Conservation (phyloP, 768 basidiomycete genomes). For the Trametopsis cervina region DNA sequence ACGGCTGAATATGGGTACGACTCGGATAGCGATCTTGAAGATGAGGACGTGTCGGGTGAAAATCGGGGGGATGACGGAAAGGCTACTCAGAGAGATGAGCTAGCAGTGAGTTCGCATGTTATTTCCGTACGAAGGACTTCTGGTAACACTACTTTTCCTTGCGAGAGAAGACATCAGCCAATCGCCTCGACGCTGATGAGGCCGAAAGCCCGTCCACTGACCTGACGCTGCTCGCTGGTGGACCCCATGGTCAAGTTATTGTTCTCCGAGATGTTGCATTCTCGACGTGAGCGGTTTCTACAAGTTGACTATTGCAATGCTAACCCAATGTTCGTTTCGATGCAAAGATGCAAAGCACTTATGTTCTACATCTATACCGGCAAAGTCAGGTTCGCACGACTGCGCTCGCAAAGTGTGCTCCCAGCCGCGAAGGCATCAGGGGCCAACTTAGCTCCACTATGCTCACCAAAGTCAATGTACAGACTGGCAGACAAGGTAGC, state of each 20-base stretch:
- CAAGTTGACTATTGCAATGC: background rate
- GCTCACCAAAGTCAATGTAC: background rate
- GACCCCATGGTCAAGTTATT: background rate
- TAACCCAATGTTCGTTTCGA: background rate
- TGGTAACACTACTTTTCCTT: background rate
- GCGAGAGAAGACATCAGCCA: background rate
- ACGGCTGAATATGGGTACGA: constrained; percentile 1
- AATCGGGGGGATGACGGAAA: background rate
- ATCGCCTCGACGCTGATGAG: background rate
- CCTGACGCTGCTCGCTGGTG: background rate
- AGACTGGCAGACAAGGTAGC: background rate
- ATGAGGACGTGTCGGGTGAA: background rate
- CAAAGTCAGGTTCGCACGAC: background rate
- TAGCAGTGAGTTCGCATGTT: background rate
- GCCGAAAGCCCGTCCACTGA: background rate
- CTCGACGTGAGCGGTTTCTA: background rate
- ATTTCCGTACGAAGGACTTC: background rate
- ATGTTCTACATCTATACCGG: background rate
- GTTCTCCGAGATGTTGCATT: background rate
- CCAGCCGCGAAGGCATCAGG: background rate
- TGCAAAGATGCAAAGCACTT: background rate
- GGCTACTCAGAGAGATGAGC: background rate
- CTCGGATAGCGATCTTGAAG: background rate
- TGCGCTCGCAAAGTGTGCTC: background rate
- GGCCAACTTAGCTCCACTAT: background rate